Percentiles rank a stretch among this genome's conserved stretches.
These are phyloP conservation scores for Perilla frutescens DNA, from an alignment of 257 asterid species.

Conservation along the genomic window DNA sequence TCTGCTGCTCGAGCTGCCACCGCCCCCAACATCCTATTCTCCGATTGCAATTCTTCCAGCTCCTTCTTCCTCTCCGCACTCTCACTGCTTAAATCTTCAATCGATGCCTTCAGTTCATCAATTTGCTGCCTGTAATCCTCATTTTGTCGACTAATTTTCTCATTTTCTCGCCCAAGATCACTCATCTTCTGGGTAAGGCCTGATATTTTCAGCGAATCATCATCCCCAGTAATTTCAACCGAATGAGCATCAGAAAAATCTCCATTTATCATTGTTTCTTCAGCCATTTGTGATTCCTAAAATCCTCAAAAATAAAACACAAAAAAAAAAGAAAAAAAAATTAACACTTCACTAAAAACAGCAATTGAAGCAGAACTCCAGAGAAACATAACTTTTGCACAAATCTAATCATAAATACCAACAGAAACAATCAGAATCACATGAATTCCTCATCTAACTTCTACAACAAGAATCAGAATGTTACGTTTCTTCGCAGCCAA, in stretches of 20 bases:
- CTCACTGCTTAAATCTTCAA: constrained; percentile 41
- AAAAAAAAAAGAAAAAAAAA: background rate
- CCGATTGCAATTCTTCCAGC: constrained; percentile 45
- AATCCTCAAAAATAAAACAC: background rate
- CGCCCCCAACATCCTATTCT: constrained; percentile 44
- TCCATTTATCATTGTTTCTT: constrained; percentile 49
- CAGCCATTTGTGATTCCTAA: constrained; percentile 58
- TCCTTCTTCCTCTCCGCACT: constrained; percentile 44
- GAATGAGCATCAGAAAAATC: constrained; percentile 51
- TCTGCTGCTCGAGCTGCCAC: constrained; percentile 71
- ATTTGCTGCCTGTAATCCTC: constrained; percentile 44
- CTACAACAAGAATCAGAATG: background rate
- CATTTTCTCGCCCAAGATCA: constrained; percentile 61
- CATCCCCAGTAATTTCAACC: constrained; percentile 59
- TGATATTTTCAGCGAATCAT: constrained; percentile 43
- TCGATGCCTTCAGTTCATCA: constrained; percentile 52
- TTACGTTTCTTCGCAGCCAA: background rate
- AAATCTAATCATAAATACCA: background rate
- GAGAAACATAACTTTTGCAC: background rate
- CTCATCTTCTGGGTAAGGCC: constrained; percentile 43
- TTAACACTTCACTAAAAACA: background rate
- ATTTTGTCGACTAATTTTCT: constrained; percentile 47
- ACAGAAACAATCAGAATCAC: background rate
- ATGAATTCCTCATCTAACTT: background rate
- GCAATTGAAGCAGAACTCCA: background rate